Percentiles rank a stretch among this genome's conserved stretches.
Conservation (phyloP, 805 yeast species). For the Lipomyces kockii region DNA sequence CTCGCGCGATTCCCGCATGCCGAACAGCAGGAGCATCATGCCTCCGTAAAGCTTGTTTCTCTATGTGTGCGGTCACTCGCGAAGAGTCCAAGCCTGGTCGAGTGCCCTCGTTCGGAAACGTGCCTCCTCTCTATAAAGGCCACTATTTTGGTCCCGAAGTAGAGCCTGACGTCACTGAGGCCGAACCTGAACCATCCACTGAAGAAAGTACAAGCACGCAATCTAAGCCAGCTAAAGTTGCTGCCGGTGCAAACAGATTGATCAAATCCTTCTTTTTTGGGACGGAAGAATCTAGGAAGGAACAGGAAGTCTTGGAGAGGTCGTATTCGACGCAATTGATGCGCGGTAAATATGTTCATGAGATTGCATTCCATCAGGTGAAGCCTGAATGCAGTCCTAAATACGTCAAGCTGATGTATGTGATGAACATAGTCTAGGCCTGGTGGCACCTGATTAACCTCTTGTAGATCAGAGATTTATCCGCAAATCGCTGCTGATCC, state of each 20-base stretch:
- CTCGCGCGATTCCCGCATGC: neutral
- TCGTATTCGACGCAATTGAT: slow-evolving; percentile 40
- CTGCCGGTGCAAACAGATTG: slow-evolving; percentile 28
- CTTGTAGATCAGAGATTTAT: slow-evolving; percentile 38
- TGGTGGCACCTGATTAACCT: neutral
- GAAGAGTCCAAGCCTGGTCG: slow-evolving; percentile 8
- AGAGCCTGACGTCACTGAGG: neutral
- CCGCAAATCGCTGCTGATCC: slow-evolving; percentile 46
- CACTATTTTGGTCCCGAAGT: slow-evolving; percentile 22
- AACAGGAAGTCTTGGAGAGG: slow-evolving; percentile 43
- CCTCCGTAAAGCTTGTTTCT: neutral
- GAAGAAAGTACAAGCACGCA: neutral
- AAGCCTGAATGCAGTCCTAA: slow-evolving; percentile 45
- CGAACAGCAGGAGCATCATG: neutral
- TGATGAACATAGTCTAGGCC: neutral
- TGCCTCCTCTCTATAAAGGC: slow-evolving; percentile 33
- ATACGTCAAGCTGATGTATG: slow-evolving; percentile 45
- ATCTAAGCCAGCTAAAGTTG: neutral
- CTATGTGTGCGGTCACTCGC: neutral
- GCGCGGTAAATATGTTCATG: slow-evolving; percentile 52
- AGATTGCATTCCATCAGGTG: slow-evolving; percentile 48
- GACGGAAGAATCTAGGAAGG: slow-evolving; percentile 44
- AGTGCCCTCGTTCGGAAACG: slow-evolving; percentile 33
- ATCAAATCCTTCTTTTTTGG: slow-evolving; percentile 50
- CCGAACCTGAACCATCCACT: neutral